These are phyloP conservation scores for Chlorella ohadii DNA, from an alignment of 139 green algal species.

Conservation along the genomic window DNA sequence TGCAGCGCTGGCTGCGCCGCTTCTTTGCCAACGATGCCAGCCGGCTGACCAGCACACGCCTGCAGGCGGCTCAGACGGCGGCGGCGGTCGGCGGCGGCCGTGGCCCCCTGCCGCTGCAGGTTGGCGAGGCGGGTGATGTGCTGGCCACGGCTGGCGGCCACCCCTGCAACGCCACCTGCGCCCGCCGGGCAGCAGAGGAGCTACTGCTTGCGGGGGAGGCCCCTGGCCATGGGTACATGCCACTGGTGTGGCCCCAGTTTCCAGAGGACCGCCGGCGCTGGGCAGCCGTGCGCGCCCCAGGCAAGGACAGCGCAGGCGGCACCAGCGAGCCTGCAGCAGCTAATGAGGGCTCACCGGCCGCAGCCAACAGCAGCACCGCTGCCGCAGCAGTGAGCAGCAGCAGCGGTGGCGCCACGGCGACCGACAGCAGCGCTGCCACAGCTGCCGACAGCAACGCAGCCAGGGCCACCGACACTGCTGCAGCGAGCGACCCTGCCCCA, in stretches of 20 bases:
- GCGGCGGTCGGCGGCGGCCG: neutral
- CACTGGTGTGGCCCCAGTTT: constrained; percentile 3
- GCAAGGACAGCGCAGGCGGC: neutral
- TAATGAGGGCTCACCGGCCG: too few species aligned
- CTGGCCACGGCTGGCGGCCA: too few species aligned
- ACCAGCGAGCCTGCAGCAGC: too few species aligned
- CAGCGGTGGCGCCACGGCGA: too few species aligned
- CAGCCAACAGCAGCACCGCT: too few species aligned
- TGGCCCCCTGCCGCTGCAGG: neutral
- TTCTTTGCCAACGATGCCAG: constrained; percentile 1
- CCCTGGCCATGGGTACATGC: neutral
- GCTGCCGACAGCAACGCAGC: too few species aligned
- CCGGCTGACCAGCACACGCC: neutral
- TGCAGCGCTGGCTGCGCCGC: neutral
- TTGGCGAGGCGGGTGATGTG: neutral
- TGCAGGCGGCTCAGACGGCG: neutral
- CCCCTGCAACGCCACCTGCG: neutral
- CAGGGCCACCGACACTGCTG: too few species aligned
- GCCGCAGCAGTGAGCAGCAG: too few species aligned
- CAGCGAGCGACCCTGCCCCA: too few species aligned
- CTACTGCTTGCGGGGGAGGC: neutral
- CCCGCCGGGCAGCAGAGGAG: neutral
- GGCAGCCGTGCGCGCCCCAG: neutral
- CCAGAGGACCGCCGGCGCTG: constrained; percentile 1
- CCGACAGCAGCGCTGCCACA: too few species aligned